Evolutionary conservation across 768 basidiomycete species (phyloP).

Genomic region (Gymnopilus junonius): DNA sequence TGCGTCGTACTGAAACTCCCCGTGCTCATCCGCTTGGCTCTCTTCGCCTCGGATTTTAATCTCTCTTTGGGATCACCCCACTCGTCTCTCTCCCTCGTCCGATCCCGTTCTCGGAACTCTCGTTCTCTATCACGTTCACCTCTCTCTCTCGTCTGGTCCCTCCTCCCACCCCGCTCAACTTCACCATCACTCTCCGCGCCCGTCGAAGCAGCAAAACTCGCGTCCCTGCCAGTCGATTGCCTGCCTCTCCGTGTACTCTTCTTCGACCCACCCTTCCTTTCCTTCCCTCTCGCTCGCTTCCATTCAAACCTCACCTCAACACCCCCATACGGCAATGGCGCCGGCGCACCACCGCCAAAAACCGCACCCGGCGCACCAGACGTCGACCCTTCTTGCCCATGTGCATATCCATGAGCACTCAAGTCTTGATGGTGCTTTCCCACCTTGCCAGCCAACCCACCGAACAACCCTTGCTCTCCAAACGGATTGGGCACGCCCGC

Average conservation of each 20-base stretch:
- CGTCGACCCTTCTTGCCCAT: slow-evolving; percentile 18
- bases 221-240: slow-evolving; percentile 10
- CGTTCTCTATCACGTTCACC: slow-evolving; percentile 32
- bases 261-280: slow-evolving; percentile 27
- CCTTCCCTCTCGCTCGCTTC: slow-evolving; percentile 55
- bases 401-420: slow-evolving; percentile 15
- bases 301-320: slow-evolving; percentile 84
- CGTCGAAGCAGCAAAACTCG: slow-evolving; percentile 2
- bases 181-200: slow-evolving; percentile 24
- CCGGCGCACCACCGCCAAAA: slow-evolving; percentile 14
- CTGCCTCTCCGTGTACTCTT: slow-evolving; percentile 19
- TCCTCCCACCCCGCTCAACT: slow-evolving; percentile 49
- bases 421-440: slow-evolving; percentile 22
- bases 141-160: slow-evolving; percentile 39
- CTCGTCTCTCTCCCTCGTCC: slow-evolving; percentile 32
- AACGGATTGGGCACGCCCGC: slow-evolving; percentile 41
- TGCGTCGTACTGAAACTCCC: slow-evolving; percentile 33
- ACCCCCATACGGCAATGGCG: slow-evolving; percentile 33
- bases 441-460: slow-evolving; percentile 14
- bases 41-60: slow-evolving; percentile 24
- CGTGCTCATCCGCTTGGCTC: slow-evolving; percentile 39
- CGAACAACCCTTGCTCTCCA: slow-evolving; percentile 41
- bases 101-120: slow-evolving; percentile 40
- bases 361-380: no score
- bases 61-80: slow-evolving; percentile 26